These are phyloP conservation scores for Venturia carpophila DNA, from an alignment of 2,329 filamentous ascomycete genomes.

Conservation along the genomic window DNA sequence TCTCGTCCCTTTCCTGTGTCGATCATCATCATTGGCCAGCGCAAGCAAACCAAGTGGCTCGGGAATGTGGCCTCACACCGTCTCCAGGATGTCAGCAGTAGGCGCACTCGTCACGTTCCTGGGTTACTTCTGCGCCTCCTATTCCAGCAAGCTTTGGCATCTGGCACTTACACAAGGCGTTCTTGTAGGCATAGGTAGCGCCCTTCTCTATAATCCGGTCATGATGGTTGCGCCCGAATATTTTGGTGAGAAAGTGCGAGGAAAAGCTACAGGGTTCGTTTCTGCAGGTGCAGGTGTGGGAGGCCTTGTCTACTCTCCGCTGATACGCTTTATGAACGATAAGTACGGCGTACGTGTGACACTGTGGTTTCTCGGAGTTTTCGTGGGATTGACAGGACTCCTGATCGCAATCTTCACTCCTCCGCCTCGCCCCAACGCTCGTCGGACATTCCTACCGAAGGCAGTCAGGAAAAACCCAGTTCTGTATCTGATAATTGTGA, in stretches of 20 bases:
- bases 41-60: neutral
- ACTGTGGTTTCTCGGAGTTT: neutral
- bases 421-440: neutral
- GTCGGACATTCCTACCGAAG: neutral
- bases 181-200: slow-evolving; percentile 33
- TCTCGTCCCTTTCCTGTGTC: neutral
- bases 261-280: slow-evolving; percentile 35
- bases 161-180: slow-evolving; percentile 29
- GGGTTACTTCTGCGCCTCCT: neutral
- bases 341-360: slow-evolving; percentile 31
- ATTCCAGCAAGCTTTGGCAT: slow-evolving; percentile 19
- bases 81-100: neutral
- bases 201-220: slow-evolving; percentile 34
- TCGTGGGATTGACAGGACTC: neutral
- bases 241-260: slow-evolving; percentile 30
- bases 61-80: neutral
- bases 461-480: neutral
- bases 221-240: slow-evolving; percentile 35
- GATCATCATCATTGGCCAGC: neutral
- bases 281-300: slow-evolving; percentile 33
- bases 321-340: slow-evolving; percentile 27
- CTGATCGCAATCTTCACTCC: neutral
- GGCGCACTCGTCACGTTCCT: neutral
- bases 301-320: slow-evolving; percentile 32
- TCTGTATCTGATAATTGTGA: neutral